These are phyloP conservation scores for Petunia secreta DNA, from an alignment of 257 asterid species.

Conservation along the genomic window DNA sequence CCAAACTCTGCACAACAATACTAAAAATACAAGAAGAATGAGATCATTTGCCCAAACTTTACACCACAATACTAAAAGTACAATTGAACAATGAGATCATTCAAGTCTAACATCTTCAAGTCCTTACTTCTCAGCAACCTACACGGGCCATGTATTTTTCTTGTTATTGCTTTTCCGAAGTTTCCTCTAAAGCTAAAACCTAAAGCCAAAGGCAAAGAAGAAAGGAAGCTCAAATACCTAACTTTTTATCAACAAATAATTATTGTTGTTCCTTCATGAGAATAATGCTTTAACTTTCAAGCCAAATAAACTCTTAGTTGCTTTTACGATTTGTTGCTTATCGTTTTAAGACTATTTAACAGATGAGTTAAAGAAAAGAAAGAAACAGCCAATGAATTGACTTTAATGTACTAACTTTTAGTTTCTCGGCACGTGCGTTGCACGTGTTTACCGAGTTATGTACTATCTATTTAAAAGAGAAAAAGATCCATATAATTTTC, in stretches of 20 bases:
- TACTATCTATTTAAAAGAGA: too few relatives aligned
- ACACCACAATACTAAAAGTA: neutral
- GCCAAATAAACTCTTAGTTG: neutral
- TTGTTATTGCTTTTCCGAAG: neutral
- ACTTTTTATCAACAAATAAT: constrained; percentile 18
- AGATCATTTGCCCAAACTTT: neutral
- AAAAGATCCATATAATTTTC: too few relatives aligned
- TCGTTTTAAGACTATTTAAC: neutral
- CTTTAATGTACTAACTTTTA: neutral
- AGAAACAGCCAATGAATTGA: neutral
- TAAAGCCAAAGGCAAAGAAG: neutral
- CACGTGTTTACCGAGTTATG: too few relatives aligned
- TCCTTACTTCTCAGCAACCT: neutral
- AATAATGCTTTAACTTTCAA: constrained; percentile 16
- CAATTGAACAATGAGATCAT: neutral
- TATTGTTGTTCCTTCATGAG: neutral
- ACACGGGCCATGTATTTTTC: neutral
- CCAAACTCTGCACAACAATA: neutral
- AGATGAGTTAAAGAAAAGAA: neutral
- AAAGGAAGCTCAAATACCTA: neutral
- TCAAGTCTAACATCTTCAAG: neutral
- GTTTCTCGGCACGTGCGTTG: too few relatives aligned
- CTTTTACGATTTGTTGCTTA: neutral
- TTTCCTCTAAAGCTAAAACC: neutral
- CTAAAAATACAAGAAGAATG: neutral